Base-by-base conservation (phyloP, 2,329 filamentous ascomycete genomes). In the Diaporthe aspalathi region DNA sequence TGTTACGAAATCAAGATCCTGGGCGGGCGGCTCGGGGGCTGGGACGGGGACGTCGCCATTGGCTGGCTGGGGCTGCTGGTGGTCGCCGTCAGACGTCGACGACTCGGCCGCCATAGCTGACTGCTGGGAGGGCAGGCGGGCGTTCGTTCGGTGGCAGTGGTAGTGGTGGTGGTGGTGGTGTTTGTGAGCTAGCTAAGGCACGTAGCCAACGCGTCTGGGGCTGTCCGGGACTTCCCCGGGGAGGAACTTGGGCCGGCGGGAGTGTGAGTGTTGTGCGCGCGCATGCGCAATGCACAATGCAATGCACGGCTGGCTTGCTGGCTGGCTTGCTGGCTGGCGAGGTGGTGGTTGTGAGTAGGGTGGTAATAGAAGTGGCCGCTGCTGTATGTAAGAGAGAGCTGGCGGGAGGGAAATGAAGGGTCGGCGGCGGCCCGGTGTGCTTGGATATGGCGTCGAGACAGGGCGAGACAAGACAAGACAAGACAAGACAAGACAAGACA, bases 1-100 rank as follows among this genome's bases (percentile, higher is more conserved):
- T 0, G 90, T 92, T 72, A 91, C 89, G 80, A 93, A 92, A 74
- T 93, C 90, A 67, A 92, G 85, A 60, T 81, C 80, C 72, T 83
- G 83, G 22, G 76, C 73, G 47, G 56, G 24, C 38, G 56, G 17
- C 8, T 27, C 54, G 54, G 54, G 54, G 35, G 78, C 76, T 49
- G 52, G 67, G 67, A 52, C 73, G 71, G 52, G 67, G 67, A 52
- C 73, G 71, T 38, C 70, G 45, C n/a, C 72, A 35, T 29, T 49
- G 32, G 50, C 67, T 6, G 54, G 32, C 16, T 43, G 65, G 50
- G 60, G 43, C 60, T 35, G 43, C 43, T 35, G 35, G 35, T 38
- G 60, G 50, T 63, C 60, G 14, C 62, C 60, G 52, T 49, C 82
- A 83, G n/a, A 79, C 67, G 57, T 24, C 27, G 57, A 49, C 57